Evolutionary conservation across 345 rosid genomes (phyloP), one percentile per base, ranked within the genome.

Genomic region (Populus ilicifolia): DNA sequence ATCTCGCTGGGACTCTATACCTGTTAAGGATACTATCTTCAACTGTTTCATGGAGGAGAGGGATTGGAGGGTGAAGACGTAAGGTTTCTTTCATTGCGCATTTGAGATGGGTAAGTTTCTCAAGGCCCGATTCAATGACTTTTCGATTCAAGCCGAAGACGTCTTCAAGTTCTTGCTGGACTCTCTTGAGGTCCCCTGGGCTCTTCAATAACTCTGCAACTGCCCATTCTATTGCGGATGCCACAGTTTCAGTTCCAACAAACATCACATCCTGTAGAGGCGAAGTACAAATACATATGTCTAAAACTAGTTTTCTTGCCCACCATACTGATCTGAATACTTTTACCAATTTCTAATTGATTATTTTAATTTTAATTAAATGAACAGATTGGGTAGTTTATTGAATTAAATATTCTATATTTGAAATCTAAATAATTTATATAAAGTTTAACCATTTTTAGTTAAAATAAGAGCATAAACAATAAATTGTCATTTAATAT

Each of bases 31-130:
- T 72, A 2, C 76, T 27, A 0, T 86, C 85, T 78, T 79, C 85
- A 6, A 83, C 66, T 16, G 88, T 77, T 75, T 86, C 88, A 65
- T 86, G 88, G 72, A 83, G 81, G 44, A 83, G 83, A 8, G 86
- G 88, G 29, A 80, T 72, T 0, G 83, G 80, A 39, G 83, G 83
- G 80, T 80, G 83, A 56, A 80, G 83, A 13, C 83, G 75, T 8
- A 80, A 73, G 1, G 80, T 76, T 35, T 80, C 83, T 39, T 80
- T 80, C 36, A 76, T 11, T 5, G 68, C 61, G n/a, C 83, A 80
- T n/a, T 72, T 71, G 14, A 80, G 77, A 41, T 17, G 72, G 33
- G 73, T 23, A 25, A 80, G 69, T 12, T 76, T 80, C 20, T 72
- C 83, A 9, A 80, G 67, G 69, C 76, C 80, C 0, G 73, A 30